Percentiles rank a stretch among this genome's conserved stretches.
phyloP scores from a whole-genome alignment of 371 early-diverging fungal genomes.

The Mucor lusitanicus region DNA sequence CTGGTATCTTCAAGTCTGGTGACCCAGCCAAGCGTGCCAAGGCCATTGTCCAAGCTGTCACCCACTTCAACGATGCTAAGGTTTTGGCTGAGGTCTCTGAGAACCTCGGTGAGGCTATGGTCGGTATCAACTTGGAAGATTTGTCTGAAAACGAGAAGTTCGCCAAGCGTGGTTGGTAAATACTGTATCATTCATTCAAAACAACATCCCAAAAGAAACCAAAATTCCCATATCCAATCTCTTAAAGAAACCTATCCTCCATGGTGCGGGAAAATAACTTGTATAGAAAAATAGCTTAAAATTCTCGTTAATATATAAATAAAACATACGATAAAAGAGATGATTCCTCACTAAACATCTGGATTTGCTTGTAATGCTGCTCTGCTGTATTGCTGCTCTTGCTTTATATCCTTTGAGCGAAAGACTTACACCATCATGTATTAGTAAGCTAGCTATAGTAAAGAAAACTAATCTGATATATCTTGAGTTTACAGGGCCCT shows the following conservation, averaged over 20 bases:
- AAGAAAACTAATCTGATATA: too few species aligned
- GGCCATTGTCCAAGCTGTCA: slow-evolving; percentile 95
- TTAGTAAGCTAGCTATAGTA: neutral
- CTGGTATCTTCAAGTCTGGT: slow-evolving; percentile 91
- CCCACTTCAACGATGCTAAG: slow-evolving; percentile 89
- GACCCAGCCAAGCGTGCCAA: slow-evolving; percentile 95
- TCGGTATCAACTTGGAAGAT: slow-evolving; percentile 86
- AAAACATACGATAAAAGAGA: neutral
- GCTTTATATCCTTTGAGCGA: too few species aligned
- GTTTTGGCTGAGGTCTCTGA: slow-evolving; percentile 90
- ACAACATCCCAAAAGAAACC: neutral
- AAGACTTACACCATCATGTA: neutral
- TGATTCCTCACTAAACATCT: neutral
- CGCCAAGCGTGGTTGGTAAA: slow-evolving; percentile 78
- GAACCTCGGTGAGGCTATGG: slow-evolving; percentile 96
- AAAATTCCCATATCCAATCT: slow-evolving; percentile 1
- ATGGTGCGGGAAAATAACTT: slow-evolving; percentile 3
- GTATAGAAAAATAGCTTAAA: slow-evolving; percentile 2
- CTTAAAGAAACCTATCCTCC: slow-evolving; percentile 6
- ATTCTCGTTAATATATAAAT: slow-evolving; percentile 1
- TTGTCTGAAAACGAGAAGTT: slow-evolving; percentile 71
- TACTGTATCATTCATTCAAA: slow-evolving; percentile 1
- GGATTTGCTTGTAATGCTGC: neutral
- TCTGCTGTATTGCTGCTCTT: neutral
- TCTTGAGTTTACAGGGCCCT: neutral